These are phyloP conservation scores for Lichtheimia ornata DNA, from an alignment of 371 early-diverging fungal species.

Conservation along the genomic window DNA sequence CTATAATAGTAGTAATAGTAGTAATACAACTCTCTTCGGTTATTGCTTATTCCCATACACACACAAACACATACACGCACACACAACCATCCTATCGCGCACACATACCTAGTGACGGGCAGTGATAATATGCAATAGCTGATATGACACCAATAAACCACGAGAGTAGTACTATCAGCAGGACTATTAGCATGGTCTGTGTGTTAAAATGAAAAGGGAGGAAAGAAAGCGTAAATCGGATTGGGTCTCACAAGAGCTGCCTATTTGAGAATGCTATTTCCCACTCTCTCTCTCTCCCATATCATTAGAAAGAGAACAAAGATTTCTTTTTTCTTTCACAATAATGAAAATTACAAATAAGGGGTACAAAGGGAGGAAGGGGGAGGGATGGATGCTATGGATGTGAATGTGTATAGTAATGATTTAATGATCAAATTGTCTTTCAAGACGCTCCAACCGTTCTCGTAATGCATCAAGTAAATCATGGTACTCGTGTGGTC, in stretches of 20 bases:
- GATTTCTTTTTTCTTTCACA: not conserved
- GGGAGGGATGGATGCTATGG: not conserved
- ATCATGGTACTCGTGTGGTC: conserved; percentile 17
- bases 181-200: too few species aligned
- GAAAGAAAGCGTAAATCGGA: too few species aligned
- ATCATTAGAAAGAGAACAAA: not conserved
- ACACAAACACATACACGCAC: not conserved
- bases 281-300: too few species aligned
- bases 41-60: not conserved
- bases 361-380: not conserved
- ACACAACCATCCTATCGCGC: not conserved
- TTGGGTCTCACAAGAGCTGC: too few species aligned
- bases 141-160: too few species aligned
- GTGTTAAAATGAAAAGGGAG: too few species aligned
- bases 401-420: not conserved
- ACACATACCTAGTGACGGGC: not conserved
- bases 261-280: too few species aligned
- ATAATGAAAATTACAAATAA: not conserved
- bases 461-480: conserved; percentile 31
- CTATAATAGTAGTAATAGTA: not conserved
- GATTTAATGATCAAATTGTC: conserved; percentile 23
- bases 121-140: not conserved
- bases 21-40: not conserved
- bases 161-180: too few species aligned
- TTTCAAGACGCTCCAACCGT: conserved; percentile 38